phyloP scores from a whole-genome alignment of 345 rosid genomes.

The Pelargonium nanum region DNA sequence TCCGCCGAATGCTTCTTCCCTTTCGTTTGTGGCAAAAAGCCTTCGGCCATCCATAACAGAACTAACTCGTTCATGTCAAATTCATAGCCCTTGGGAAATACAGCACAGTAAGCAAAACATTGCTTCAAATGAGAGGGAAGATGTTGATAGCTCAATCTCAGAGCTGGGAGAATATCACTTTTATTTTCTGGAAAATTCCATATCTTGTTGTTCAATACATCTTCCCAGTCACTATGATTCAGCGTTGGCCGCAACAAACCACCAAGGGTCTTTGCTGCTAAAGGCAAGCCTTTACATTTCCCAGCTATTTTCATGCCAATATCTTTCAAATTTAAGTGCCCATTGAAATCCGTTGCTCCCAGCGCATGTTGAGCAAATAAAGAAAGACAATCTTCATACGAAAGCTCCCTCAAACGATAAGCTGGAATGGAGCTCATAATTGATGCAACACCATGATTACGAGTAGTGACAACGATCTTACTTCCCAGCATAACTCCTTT shows the following conservation, averaged over 20 bases:
- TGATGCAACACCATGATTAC: conserved; percentile 20
- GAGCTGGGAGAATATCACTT: conserved; percentile 10
- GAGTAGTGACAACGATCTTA: conserved; percentile 38
- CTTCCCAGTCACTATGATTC: conserved; percentile 6
- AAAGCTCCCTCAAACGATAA: conserved; percentile 15
- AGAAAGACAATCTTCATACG: conserved; percentile 28
- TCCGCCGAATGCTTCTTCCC: not conserved
- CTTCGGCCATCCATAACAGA: conserved; percentile 18
- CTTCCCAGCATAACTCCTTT: conserved; percentile 6
- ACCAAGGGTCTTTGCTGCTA: conserved; percentile 14
- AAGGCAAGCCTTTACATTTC: conserved; percentile 19
- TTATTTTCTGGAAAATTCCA: conserved; percentile 8
- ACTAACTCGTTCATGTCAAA: conserved; percentile 13
- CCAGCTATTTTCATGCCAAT: conserved; percentile 12
- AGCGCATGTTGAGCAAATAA: conserved; percentile 17
- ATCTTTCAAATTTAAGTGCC: conserved; percentile 14
- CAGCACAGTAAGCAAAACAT: conserved; percentile 20
- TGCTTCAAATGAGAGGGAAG: conserved; percentile 19
- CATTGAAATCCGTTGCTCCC: conserved; percentile 1
- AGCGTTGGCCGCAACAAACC: conserved; percentile 5
- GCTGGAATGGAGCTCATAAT: conserved; percentile 10
- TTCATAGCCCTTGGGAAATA: conserved; percentile 14
- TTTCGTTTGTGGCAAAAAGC: not conserved
- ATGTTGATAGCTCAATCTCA: conserved; percentile 14
- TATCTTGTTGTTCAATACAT: conserved; percentile 9